Conservation (phyloP, 176 grass and related monocot genomes). For the Aegilops sharonensis region DNA sequence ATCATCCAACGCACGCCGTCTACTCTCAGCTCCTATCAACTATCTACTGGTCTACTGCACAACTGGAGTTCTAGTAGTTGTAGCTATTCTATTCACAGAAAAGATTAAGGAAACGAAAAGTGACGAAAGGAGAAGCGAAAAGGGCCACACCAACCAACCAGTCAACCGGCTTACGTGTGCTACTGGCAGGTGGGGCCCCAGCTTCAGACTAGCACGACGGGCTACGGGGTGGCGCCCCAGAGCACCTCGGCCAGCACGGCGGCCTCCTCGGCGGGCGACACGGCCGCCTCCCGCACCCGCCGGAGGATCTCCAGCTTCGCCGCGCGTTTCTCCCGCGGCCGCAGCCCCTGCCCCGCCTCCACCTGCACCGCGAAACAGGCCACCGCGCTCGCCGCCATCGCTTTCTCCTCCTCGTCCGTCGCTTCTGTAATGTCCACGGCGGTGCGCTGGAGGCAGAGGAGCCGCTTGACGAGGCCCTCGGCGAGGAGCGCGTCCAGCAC, state of each 20-base stretch:
- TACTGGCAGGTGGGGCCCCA: no score
- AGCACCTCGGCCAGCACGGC: conserved; percentile 69
- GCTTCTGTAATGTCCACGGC: conserved; percentile 38
- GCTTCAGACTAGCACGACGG: background rate
- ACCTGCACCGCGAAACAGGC: conserved; percentile 75
- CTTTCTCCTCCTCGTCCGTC: background rate
- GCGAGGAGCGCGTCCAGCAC: conserved; percentile 69
- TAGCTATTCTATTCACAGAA: conserved; percentile 14
- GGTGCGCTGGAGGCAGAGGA: conserved; percentile 72
- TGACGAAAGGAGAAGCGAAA: background rate
- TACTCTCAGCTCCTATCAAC: background rate
- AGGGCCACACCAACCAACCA: background rate
- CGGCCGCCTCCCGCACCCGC: conserved; percentile 60
- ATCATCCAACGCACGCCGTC: background rate
- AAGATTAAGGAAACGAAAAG: background rate
- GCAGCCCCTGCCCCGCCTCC: conserved; percentile 71
- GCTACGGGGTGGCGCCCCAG: conserved; percentile 72
- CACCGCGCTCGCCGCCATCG: conserved; percentile 43
- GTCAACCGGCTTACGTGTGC: background rate
- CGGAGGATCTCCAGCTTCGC: conserved; percentile 72
- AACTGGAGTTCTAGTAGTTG: background rate
- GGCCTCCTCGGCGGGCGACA: conserved; percentile 55
- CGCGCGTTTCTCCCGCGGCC: conserved; percentile 57
- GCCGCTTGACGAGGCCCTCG: conserved; percentile 76
- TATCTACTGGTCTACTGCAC: conserved; percentile 6